Evolutionary conservation across 164 flowering plant species (phyloP), one percentile per base, ranked within the genome.

Genomic region (Tinospora cordifolia): DNA sequence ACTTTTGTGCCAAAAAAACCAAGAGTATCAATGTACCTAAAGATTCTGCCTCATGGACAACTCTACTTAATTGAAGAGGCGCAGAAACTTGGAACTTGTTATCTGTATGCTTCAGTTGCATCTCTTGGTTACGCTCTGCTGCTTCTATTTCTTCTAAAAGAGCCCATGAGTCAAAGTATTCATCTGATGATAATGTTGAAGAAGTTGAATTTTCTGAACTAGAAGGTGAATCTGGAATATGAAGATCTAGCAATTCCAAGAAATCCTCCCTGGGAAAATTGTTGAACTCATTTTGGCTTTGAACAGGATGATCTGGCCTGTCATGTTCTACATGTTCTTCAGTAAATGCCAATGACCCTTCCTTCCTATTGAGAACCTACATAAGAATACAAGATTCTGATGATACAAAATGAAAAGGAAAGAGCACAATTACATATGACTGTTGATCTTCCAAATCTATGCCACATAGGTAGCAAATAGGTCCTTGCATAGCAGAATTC

Each of bases 181-280:
- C 87, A 67, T 83, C 88, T 1, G 85, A 84, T 71, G 82, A 75
- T 73, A 78, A 63, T 39, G 84, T 74, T 68, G 72, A 11, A 66
- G 79, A 70, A 67, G 83, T 79, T 3, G 87, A 85, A 74, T 81
- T 83, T 25, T 74, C 85, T 12, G 87, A 84, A 72, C 83, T 84
- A 26, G 85, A 84, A 59, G 75, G 63, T 0, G 85, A 82, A 68
- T 62, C 76, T 25, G 80, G 82, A 40, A 66, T 63, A 63, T 8
- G 72, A 21, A 87, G 83, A 76, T 87, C 91, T 19, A 36, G 19
- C 77, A 84, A 63, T 73, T 87, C 90, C 72, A 87, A 69, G 79
- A 9, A 86, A 72, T 85, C 86, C 8, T 70, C 88, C 59, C 66
- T 70, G n/a, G 60, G 6, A 22, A 54, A 21, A 54, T 21, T 11